Evolutionary conservation across 2,329 filamentous ascomycete genomes (phyloP).

Genomic region (Aaosphaeria arxii): DNA sequence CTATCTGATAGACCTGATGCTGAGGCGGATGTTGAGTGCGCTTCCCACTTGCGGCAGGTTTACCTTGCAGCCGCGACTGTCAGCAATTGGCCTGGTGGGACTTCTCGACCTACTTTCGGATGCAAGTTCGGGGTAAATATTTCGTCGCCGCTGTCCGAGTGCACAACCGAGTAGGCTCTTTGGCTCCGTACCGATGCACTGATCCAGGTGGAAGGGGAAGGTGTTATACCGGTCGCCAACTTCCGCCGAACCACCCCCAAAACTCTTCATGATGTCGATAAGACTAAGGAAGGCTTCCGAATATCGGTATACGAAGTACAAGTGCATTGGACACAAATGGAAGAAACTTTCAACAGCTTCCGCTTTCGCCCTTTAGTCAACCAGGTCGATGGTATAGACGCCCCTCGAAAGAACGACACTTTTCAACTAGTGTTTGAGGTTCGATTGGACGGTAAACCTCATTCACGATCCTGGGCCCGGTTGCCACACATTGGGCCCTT

Average conservation of each 20-base stretch:
- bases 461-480: background rate
- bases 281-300: background rate
- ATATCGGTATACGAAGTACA: background rate
- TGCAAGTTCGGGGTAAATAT: background rate
- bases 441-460: background rate
- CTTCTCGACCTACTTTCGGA: background rate
- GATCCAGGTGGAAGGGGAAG: background rate
- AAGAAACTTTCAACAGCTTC: background rate
- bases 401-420: background rate
- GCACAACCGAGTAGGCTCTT: background rate
- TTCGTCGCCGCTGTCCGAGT: background rate
- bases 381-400: background rate
- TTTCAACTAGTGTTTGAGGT: background rate
- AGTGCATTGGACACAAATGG: background rate
- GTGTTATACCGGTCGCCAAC: background rate
- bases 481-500: background rate
- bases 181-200: background rate
- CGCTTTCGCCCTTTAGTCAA: background rate
- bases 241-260: background rate
- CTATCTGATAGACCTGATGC: too few relatives aligned
- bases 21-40: background rate
- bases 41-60: background rate
- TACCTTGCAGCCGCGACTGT: background rate
- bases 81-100: background rate
- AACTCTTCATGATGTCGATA: background rate